Conservation (phyloP, 805 yeast genomes). For the Nakazawaea holstii region DNA sequence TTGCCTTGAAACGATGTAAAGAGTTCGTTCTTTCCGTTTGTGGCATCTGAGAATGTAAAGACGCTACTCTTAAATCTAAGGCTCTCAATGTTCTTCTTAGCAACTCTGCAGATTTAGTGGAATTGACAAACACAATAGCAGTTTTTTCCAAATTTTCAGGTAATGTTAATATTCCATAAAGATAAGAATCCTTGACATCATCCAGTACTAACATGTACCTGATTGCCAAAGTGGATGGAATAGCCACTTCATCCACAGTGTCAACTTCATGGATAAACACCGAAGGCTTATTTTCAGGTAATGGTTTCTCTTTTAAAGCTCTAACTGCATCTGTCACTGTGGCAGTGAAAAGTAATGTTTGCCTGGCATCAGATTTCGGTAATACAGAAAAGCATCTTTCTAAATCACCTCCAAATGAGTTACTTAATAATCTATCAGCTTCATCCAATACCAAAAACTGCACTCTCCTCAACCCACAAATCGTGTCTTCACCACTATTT, state of each 20-base stretch:
- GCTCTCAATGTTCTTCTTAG: conserved; percentile 70
- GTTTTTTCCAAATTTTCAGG: conserved; percentile 60
- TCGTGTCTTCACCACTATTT: conserved; percentile 84
- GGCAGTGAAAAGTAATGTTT: conserved; percentile 90
- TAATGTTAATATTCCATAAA: conserved; percentile 60
- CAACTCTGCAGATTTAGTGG: conserved; percentile 87
- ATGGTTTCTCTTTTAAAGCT: conserved; percentile 61
- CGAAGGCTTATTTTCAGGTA: conserved; percentile 47
- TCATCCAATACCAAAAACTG: conserved; percentile 88
- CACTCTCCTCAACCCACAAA: conserved; percentile 70
- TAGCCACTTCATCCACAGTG: conserved; percentile 66
- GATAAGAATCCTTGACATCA: conserved; percentile 84
- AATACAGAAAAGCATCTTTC: conserved; percentile 64
- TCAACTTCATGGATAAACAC: conserved; percentile 74
- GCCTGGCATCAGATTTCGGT: conserved; percentile 70
- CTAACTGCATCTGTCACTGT: conserved; percentile 92
- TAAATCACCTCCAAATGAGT: conserved; percentile 77
- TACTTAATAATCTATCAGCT: conserved; percentile 86
- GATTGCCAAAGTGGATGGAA: conserved; percentile 67
- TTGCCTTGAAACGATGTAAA: conserved; percentile 87
- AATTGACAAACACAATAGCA: conserved; percentile 84
- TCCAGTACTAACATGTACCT: conserved; percentile 76
- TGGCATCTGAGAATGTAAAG: conserved; percentile 92
- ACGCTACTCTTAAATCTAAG: conserved; percentile 76
- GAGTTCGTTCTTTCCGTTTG: conserved; percentile 90